Evolutionary conservation across 2,329 filamentous ascomycete genomes (phyloP).

Genomic region (Clathrospora elynae): DNA sequence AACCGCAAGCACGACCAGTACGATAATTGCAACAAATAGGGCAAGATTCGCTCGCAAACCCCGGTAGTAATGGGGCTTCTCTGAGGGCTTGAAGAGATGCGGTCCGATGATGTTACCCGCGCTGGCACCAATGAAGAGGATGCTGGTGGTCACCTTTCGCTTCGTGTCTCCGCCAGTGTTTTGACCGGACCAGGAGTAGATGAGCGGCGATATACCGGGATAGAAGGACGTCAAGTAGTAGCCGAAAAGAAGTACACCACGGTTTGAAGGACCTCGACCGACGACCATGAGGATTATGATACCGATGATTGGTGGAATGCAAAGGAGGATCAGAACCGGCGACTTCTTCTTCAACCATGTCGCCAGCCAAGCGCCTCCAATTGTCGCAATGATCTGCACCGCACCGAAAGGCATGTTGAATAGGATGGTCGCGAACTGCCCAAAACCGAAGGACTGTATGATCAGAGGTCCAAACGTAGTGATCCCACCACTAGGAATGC

Average conservation of each 20-base stretch:
- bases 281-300: slow-evolving; percentile 60
- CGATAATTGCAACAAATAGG: slow-evolving; percentile 65
- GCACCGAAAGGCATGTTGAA: slow-evolving; percentile 67
- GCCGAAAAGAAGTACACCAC: slow-evolving; percentile 59
- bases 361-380: slow-evolving; percentile 63
- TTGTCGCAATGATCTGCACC: slow-evolving; percentile 64
- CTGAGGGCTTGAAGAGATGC: slow-evolving; percentile 65
- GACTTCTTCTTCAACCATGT: slow-evolving; percentile 62
- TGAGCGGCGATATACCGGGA: slow-evolving; percentile 64
- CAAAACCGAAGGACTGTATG: slow-evolving; percentile 63
- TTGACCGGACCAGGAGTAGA: slow-evolving; percentile 65
- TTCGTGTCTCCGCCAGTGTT: slow-evolving; percentile 74
- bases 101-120: slow-evolving; percentile 71
- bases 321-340: slow-evolving; percentile 59
- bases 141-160: slow-evolving; percentile 67
- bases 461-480: slow-evolving; percentile 65
- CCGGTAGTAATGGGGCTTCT: slow-evolving; percentile 62
- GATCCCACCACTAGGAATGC: slow-evolving; percentile 63
- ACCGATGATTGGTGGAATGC: slow-evolving; percentile 62
- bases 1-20: slow-evolving; percentile 54
- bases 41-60: slow-evolving; percentile 65
- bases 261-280: slow-evolving; percentile 53
- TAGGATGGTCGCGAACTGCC: slow-evolving; percentile 61
- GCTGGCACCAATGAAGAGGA: slow-evolving; percentile 69
- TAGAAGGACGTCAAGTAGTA: slow-evolving; percentile 67